These are phyloP conservation scores for Penicillium simplicissimum DNA, from an alignment of 495 filamentous ascomycete species.

Conservation along the genomic window DNA sequence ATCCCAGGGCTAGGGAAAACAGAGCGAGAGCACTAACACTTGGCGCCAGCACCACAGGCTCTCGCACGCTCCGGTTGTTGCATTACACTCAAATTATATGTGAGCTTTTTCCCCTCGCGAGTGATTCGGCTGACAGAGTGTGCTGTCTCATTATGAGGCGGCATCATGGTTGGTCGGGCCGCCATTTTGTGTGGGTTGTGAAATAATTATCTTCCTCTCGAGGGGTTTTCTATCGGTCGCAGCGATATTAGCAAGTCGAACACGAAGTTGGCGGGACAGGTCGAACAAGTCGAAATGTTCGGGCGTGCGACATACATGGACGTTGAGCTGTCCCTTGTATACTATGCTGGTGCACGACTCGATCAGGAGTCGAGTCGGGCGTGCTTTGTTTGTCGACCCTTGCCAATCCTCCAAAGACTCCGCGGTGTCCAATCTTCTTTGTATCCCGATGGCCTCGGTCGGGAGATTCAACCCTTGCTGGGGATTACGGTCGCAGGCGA, in stretches of 20 bases:
- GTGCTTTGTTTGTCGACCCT: not conserved
- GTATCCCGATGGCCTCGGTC: not conserved
- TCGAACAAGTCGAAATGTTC: conserved; percentile 5
- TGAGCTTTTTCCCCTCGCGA: conserved; percentile 75
- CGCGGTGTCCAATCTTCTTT: not conserved
- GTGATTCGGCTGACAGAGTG: conserved; percentile 65
- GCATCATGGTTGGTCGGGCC: conserved; percentile 33
- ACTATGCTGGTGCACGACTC: not conserved
- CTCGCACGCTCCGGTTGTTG: conserved; percentile 95
- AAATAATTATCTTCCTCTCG: conserved; percentile 1
- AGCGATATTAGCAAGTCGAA: conserved; percentile 17
- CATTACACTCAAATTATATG: conserved; percentile 81
- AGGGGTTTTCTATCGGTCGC: conserved; percentile 14
- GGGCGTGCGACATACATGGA: conserved; percentile 19
- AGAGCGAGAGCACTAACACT: conserved; percentile 61
- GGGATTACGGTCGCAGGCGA: conserved; percentile 15
- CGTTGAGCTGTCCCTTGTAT: not conserved
- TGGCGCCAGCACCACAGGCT: conserved; percentile 93
- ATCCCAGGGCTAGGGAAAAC: not conserved
- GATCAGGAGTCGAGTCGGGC: not conserved
- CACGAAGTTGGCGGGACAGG: not conserved
- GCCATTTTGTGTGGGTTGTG: conserved; percentile 33
- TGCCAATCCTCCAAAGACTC: not conserved
- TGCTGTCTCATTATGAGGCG: conserved; percentile 58
- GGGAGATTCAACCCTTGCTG: conserved; percentile 12